These are phyloP conservation scores for Starmerella cellae DNA, from an alignment of 805 yeast species.

Conservation along the genomic window DNA sequence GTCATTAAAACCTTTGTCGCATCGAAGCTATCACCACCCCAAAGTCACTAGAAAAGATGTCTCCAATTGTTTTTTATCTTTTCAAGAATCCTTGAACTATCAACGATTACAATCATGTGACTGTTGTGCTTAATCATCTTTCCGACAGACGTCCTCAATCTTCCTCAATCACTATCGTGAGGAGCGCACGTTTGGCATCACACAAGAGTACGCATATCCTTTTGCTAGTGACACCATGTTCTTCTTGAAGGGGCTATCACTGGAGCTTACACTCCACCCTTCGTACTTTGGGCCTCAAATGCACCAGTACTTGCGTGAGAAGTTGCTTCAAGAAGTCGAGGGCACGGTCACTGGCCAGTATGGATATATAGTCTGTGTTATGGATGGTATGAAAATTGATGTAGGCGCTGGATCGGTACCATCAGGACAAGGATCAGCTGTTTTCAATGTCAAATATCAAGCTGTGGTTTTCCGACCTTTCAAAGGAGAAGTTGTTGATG, in stretches of 20 bases:
- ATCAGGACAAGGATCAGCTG: conserved; percentile 88
- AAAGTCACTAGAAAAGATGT: no score
- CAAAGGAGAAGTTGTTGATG: conserved; percentile 98
- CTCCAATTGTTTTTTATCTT: no score
- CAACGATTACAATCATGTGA: no score
- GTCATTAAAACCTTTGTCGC: no score
- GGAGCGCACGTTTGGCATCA: no score
- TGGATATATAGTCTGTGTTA: conserved; percentile 91
- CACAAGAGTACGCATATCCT: neutral
- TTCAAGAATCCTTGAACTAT: no score
- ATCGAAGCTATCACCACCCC: no score
- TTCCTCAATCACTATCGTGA: no score
- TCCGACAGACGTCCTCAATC: no score
- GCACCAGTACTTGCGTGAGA: conserved; percentile 84
- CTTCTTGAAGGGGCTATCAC: conserved; percentile 65
- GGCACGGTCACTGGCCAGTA: conserved; percentile 98
- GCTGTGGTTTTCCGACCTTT: conserved; percentile 98
- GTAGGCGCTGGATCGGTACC: conserved; percentile 88
- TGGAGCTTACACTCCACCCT: conserved; percentile 88
- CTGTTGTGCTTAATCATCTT: no score
- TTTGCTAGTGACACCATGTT: conserved; percentile 16
- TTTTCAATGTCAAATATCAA: conserved; percentile 86
- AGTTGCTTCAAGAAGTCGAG: conserved; percentile 87
- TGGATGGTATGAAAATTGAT: conserved; percentile 87
- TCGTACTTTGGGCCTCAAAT: conserved; percentile 95